A percentile compares a stretch with the other conserved stretches of the same genome.
phyloP scores from a whole-genome alignment of 2,329 filamentous ascomycete species.

The Xylariaceae sp. region DNA sequence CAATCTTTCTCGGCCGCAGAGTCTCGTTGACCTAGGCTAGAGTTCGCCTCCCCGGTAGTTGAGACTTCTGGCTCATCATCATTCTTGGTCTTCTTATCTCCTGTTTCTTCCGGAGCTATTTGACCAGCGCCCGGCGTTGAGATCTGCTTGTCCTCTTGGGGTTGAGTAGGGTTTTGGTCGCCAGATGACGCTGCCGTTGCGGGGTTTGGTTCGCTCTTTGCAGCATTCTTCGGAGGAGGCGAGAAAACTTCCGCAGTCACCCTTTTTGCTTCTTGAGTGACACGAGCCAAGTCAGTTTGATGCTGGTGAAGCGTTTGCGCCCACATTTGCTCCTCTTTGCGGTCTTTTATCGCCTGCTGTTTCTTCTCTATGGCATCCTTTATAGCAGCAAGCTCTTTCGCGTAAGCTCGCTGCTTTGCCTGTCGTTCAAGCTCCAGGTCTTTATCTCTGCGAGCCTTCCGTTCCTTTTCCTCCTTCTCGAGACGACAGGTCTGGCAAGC shows the following conservation, averaged over 20 bases:
- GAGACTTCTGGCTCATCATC: neutral
- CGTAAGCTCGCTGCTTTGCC: conserved; percentile 9
- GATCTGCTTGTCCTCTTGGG: neutral
- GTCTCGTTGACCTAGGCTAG: neutral
- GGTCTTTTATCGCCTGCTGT: conserved; percentile 2
- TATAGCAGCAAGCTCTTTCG: conserved; percentile 7
- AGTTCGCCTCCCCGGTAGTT: neutral
- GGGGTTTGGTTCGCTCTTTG: neutral
- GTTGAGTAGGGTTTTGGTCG: neutral
- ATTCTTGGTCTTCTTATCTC: neutral
- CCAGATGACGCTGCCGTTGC: neutral
- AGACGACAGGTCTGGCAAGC: conserved; percentile 10
- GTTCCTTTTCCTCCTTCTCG: conserved; percentile 7
- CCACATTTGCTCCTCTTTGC: neutral
- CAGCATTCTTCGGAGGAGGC: neutral
- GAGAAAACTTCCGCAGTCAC: neutral
- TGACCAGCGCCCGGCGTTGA: neutral
- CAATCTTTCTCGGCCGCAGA: conserved; percentile 6
- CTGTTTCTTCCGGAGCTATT: neutral
- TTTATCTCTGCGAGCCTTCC: conserved; percentile 7
- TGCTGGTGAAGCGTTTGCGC: conserved; percentile 4
- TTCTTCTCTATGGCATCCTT: neutral
- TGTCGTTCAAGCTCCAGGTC: conserved; percentile 9
- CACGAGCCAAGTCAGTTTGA: neutral
- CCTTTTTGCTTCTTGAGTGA: neutral